phyloP scores from a whole-genome alignment of 768 basidiomycete genomes.

The Crucibulum laeve region DNA sequence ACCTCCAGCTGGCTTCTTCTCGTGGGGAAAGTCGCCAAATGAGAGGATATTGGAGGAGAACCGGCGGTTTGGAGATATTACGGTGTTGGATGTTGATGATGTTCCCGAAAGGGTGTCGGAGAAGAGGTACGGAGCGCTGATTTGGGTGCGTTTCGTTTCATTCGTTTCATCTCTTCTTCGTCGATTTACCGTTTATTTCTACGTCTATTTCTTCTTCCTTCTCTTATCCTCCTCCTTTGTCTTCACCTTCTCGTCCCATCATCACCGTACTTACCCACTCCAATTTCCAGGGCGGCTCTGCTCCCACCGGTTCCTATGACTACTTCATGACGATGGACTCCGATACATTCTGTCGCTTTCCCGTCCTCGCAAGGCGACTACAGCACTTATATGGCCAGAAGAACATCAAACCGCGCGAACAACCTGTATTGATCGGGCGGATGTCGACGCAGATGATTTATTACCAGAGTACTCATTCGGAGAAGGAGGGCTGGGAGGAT shows the following conservation, averaged over 20 bases:
- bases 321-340: background rate
- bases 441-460: background rate
- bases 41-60: background rate
- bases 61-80: background rate
- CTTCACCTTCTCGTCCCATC: background rate
- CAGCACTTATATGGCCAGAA: background rate
- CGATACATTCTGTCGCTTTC: constrained; percentile 1
- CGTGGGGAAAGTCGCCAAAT: background rate
- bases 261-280: background rate
- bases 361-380: background rate
- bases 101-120: background rate
- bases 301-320: background rate
- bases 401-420: background rate
- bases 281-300: background rate
- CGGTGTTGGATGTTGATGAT: background rate
- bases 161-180: background rate
- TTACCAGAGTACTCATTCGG: background rate
- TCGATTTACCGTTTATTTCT: background rate
- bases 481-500: no score
- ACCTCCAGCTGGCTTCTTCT: background rate
- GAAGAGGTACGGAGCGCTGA: background rate
- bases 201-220: background rate
- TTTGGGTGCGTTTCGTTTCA: background rate
- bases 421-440: background rate
- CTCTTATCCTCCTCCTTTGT: background rate